Conservation (phyloP, 2,329 filamentous ascomycete genomes). For the Sporothrix protearum region DNA sequence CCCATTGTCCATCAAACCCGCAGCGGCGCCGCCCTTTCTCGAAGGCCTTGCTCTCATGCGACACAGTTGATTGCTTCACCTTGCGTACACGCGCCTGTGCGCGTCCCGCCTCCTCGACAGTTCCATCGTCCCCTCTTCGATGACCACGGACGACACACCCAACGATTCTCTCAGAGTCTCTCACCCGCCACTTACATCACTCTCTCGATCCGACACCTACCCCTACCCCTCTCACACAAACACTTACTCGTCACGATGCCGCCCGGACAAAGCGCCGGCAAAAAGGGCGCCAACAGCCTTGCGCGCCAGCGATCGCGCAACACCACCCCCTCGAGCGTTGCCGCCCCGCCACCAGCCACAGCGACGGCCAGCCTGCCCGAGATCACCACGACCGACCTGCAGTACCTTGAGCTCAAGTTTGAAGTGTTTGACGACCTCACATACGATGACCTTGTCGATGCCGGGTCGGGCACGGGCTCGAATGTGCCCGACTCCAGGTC, state of each 20-base stretch:
- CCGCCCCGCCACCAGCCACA: conserved; percentile 3
- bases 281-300: conserved; percentile 60
- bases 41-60: not conserved
- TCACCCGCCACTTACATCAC: not conserved
- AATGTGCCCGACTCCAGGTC: conserved; percentile 61
- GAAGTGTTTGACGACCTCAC: conserved; percentile 57
- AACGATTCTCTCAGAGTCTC: not conserved
- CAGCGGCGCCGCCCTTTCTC: not conserved
- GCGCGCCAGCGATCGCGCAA: conserved; percentile 69
- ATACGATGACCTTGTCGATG: conserved; percentile 68
- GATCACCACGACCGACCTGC: conserved; percentile 55
- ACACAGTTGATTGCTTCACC: not conserved
- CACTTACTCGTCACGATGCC: conserved; percentile 46
- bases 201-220: not conserved
- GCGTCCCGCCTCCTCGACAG: not conserved
- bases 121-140: not conserved
- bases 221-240: too few relatives aligned
- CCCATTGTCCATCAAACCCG: not conserved
- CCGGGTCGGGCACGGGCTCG: conserved; percentile 48
- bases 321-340: conserved; percentile 53
- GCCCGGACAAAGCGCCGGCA: conserved; percentile 58
- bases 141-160: not conserved
- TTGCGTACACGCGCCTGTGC: conserved; percentile 15
- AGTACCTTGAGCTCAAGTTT: conserved; percentile 64
- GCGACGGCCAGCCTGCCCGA: conserved; percentile 52